These are phyloP conservation scores for Xylariaceae sp. DNA, from an alignment of 2,329 filamentous ascomycete species.

Conservation along the genomic window DNA sequence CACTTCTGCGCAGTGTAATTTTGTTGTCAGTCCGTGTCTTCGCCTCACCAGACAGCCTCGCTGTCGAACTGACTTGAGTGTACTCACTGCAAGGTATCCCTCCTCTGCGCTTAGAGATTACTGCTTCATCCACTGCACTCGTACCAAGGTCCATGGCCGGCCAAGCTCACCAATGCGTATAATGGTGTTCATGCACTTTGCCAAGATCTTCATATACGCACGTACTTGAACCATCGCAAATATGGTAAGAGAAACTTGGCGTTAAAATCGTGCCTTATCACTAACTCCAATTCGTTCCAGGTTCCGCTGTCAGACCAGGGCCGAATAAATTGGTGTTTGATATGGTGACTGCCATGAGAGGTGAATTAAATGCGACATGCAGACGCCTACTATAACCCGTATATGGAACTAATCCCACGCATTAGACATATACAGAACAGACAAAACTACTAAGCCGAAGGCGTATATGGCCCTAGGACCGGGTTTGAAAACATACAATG, in stretches of 20 bases:
- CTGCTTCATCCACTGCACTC: constrained; percentile 6
- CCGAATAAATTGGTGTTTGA: not conserved
- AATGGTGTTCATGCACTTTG: not conserved
- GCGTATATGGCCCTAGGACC: not conserved
- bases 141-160: constrained; percentile 6
- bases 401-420: not conserved
- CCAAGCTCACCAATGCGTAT: constrained; percentile 3
- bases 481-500: not conserved
- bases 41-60: not conserved
- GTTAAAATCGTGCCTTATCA: not conserved
- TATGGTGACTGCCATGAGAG: not conserved
- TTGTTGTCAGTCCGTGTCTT: not conserved
- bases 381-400: not conserved
- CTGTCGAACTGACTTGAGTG: not conserved
- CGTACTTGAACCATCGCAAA: not conserved
- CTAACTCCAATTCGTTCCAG: not conserved
- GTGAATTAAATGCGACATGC: not conserved
- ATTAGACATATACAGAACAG: not conserved
- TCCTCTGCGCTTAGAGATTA: not conserved
- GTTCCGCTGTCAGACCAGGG: not conserved
- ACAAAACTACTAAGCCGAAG: not conserved
- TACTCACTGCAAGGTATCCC: not conserved
- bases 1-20: not conserved
- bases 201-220: not conserved
- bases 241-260: not conserved